Base-by-base conservation (phyloP, 1,284 basidiomycete genomes). In the Spongispora temasekensis region DNA sequence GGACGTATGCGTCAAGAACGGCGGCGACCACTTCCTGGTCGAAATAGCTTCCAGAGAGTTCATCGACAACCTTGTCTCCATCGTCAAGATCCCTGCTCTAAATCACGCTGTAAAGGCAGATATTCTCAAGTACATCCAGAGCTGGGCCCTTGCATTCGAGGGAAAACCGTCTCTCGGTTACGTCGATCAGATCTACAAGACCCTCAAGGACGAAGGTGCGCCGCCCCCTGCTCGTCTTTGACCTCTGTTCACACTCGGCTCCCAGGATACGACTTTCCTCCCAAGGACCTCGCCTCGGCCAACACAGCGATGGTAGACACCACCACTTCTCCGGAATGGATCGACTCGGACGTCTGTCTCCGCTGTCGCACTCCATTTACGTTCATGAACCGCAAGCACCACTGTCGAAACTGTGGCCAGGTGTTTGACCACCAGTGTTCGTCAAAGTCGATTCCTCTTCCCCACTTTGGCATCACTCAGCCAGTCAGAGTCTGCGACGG, bases 371-470 rank as follows among this genome's bases (percentile, higher is more conserved):
- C 92, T 0, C 76, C 92, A 0, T 99, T 99, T 78, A 89, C 90
- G 1, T 97, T 98, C 69, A 98, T 96, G 44, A 98, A 98, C 72
- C 88, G 97, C 61, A 98, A 98, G 74, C 97, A 99, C 72, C 97
- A 99, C 74, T 99, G 97, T 75, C 87, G 97, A 9, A 98, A 98
- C 76, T 99, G 97, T 75, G 97, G 97, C 10, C 89, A 93, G 70
- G 94, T 99, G 21, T 99, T 98, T 71, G 96, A 98, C 76, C 94
- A 97, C 63, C 84, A 89, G 57, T 99, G 97, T 76, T 96, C 95
- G 1, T 89, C 91, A 42, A 93, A 95, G 76, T 82, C 83, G 2
- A 86, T 95, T 77, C 78, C 94, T 0, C 80, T 99, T 15, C 96
- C 97, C 1, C 93, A 96, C 75, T 98, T 94, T 71, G 97, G 97